Evolutionary conservation across 2,329 filamentous ascomycete species (phyloP).

Genomic region (Penicillium frequentans): DNA sequence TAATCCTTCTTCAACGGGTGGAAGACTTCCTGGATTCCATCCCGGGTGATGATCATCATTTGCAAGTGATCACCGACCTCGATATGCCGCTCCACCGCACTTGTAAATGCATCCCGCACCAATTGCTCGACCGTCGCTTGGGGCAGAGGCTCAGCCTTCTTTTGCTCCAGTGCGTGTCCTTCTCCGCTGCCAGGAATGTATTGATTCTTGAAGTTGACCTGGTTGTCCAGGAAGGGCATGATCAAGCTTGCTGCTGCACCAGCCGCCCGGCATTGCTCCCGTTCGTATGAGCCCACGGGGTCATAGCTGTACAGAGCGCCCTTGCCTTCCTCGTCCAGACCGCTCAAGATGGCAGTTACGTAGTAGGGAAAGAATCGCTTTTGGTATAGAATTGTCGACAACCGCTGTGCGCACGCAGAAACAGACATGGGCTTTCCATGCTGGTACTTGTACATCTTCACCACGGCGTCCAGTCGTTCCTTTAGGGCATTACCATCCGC

Average conservation of each 20-base stretch:
- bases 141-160: slow-evolving; percentile 63
- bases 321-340: slow-evolving; percentile 89
- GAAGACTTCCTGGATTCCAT: slow-evolving; percentile 85
- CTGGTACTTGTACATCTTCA: slow-evolving; percentile 99
- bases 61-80: slow-evolving; percentile 96
- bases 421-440: slow-evolving; percentile 96
- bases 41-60: slow-evolving; percentile 86
- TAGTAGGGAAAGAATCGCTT: slow-evolving; percentile 99
- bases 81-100: slow-evolving; percentile 97
- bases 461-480: slow-evolving; percentile 88
- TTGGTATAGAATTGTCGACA: slow-evolving; percentile 92
- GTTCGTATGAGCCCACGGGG: slow-evolving; percentile 94
- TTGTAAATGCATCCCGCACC: slow-evolving; percentile 96
- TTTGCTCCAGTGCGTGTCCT: slow-evolving; percentile 73
- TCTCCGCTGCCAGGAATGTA: slow-evolving; percentile 83
- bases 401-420: slow-evolving; percentile 88
- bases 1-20: slow-evolving; percentile 89
- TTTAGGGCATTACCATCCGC: slow-evolving; percentile 92
- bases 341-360: slow-evolving; percentile 88
- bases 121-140: slow-evolving; percentile 75
- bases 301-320: slow-evolving; percentile 97
- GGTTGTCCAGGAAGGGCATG: slow-evolving; percentile 99
- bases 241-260: slow-evolving; percentile 92
- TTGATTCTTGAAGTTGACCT: slow-evolving; percentile 99
- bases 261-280: slow-evolving; percentile 91